Percentiles rank a stretch among this genome's conserved stretches.
phyloP scores from a whole-genome alignment of 192 early-diverging fungal species.

The Entrophospora sp. region DNA sequence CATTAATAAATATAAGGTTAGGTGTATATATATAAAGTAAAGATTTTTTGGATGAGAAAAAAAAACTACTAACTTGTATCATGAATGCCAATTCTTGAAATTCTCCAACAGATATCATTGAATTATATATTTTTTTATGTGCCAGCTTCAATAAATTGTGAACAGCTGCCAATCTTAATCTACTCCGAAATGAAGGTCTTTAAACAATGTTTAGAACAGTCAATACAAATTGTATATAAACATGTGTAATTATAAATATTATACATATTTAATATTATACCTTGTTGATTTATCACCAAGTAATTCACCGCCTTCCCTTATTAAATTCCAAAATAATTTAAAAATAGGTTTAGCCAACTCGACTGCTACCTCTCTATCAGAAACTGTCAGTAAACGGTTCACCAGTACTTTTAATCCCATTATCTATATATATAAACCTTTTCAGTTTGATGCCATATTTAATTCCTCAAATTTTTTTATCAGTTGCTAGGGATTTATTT shows the following conservation, averaged over 20 bases:
- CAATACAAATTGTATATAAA: no score
- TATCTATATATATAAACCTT: slow-evolving; percentile 34
- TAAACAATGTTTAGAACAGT: not conserved
- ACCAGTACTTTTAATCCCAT: slow-evolving; percentile 55
- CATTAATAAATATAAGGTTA: slow-evolving; percentile 2
- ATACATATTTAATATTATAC: no score
- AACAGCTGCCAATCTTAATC: slow-evolving; percentile 59
- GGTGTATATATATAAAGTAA: not conserved
- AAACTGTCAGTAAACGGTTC: slow-evolving; percentile 47
- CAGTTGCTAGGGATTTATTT: not conserved
- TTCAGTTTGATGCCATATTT: not conserved
- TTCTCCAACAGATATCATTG: slow-evolving; percentile 43
- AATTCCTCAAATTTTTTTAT: not conserved
- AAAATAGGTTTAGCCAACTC: slow-evolving; percentile 41
- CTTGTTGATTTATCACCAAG: slow-evolving; percentile 37
- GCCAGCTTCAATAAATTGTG: slow-evolving; percentile 57
- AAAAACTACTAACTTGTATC: slow-evolving; percentile 36
- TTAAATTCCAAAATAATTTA: slow-evolving; percentile 50
- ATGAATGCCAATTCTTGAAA: slow-evolving; percentile 50
- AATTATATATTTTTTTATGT: slow-evolving; percentile 33
- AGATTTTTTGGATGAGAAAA: not conserved
- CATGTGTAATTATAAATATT: not conserved
- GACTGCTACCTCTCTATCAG: slow-evolving; percentile 25
- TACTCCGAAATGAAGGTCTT: slow-evolving; percentile 43
- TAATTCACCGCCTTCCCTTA: slow-evolving; percentile 61